Percentiles rank a stretch among this genome's conserved stretches.
These are phyloP conservation scores for Starmerella asiatica DNA, from an alignment of 805 yeast species.

Conservation along the genomic window DNA sequence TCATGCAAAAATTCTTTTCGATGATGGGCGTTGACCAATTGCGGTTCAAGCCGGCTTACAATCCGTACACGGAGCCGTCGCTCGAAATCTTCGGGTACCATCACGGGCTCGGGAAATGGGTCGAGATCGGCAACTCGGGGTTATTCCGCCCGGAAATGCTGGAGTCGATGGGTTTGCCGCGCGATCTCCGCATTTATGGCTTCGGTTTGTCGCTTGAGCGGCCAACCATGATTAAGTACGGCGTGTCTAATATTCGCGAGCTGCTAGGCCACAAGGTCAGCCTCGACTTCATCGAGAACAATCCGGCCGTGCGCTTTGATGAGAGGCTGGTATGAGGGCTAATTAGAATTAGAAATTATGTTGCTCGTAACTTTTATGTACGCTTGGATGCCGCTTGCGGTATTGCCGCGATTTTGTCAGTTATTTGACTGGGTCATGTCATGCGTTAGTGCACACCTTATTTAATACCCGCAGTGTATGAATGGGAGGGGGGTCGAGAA, in stretches of 20 bases:
- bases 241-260: slow-evolving; percentile 90
- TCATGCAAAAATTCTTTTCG: slow-evolving; percentile 92
- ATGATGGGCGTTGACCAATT: slow-evolving; percentile 94
- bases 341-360: too few species aligned
- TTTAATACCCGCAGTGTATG: too few species aligned
- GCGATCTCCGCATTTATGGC: slow-evolving; percentile 84
- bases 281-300: slow-evolving; percentile 83
- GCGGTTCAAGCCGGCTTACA: slow-evolving; percentile 96
- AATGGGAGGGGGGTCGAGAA: too few species aligned
- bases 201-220: slow-evolving; percentile 96
- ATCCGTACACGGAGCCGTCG: slow-evolving; percentile 98
- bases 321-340: slow-evolving; percentile 43
- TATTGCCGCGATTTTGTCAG: too few species aligned
- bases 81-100: slow-evolving; percentile 97
- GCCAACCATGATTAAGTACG: slow-evolving; percentile 98
- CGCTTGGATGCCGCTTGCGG: too few species aligned
- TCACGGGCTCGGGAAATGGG: slow-evolving; percentile 90
- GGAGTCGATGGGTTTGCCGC: slow-evolving; percentile 95
- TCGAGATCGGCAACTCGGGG: slow-evolving; percentile 98
- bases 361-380: too few species aligned
- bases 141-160: slow-evolving; percentile 99
- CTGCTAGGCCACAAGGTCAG: slow-evolving; percentile 93
- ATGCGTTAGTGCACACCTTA: too few species aligned
- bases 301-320: slow-evolving; percentile 96
- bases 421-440: too few species aligned